Evolutionary conservation across 768 basidiomycete species (phyloP).

Genomic region (Boletus pseudopeckii): DNA sequence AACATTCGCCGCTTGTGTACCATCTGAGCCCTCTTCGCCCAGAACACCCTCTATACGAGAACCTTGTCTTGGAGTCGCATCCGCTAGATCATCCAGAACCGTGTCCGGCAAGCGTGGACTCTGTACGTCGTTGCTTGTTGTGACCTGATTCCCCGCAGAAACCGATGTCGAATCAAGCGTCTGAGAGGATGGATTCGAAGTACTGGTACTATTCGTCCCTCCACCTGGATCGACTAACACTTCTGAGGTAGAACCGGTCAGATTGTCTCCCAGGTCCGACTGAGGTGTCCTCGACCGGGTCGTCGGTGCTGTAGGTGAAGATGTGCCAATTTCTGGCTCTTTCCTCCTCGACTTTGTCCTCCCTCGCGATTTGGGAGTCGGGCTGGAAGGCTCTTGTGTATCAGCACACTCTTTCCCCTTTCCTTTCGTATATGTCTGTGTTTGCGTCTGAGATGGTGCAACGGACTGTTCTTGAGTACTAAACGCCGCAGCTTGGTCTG

Average conservation of each 20-base stretch:
- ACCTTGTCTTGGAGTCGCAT: slow-evolving; percentile 19
- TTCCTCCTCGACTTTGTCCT: slow-evolving; percentile 9
- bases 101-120: not conserved
- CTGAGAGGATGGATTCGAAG: slow-evolving; percentile 2
- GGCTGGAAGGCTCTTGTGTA: not conserved
- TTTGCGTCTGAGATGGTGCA: not conserved
- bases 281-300: slow-evolving; percentile 18
- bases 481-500: slow-evolving; percentile 66
- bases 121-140: not conserved
- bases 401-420: slow-evolving; percentile 22
- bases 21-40: not conserved
- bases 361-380: slow-evolving; percentile 5
- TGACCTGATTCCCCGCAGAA: not conserved
- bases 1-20: not conserved
- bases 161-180: slow-evolving; percentile 3
- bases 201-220: not conserved
- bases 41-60: not conserved
- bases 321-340: slow-evolving; percentile 1
- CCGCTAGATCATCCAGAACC: slow-evolving; percentile 5
- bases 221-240: slow-evolving; percentile 22
- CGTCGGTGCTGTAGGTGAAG: slow-evolving; percentile 1
- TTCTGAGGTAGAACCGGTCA: slow-evolving; percentile 5
- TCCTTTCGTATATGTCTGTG: slow-evolving; percentile 5
- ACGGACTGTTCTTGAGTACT: slow-evolving; percentile 34
- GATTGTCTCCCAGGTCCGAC: slow-evolving; percentile 9